A percentile compares a stretch with the other conserved stretches of the same genome.
These are phyloP conservation scores for Rhizomucor pusillus DNA, from an alignment of 371 early-diverging fungal species.

Conservation along the genomic window DNA sequence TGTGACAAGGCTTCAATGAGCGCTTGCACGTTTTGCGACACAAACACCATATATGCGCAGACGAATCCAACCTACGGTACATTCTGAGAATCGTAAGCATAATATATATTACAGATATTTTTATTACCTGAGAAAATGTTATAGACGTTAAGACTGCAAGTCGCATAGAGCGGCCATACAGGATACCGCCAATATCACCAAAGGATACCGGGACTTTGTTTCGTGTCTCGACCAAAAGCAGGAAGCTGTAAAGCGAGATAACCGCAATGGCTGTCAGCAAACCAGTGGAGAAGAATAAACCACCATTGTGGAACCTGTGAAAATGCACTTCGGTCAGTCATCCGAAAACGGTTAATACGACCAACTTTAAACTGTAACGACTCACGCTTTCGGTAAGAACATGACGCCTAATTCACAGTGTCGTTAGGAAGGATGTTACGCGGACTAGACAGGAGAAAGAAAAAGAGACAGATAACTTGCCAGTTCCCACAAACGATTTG, in stretches of 20 bases:
- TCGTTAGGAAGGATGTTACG: constrained; percentile 10
- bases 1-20: constrained; percentile 60
- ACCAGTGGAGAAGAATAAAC: constrained; percentile 58
- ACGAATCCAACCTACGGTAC: constrained; percentile 71
- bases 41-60: constrained; percentile 86
- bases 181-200: constrained; percentile 75
- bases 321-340: neutral
- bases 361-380: constrained; percentile 1
- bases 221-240: constrained; percentile 59
- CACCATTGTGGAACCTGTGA: constrained; percentile 66
- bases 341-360: neutral
- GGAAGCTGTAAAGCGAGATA: constrained; percentile 64
- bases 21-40: constrained; percentile 79
- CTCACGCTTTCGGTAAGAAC: constrained; percentile 67
- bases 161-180: constrained; percentile 69
- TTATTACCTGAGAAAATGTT: constrained; percentile 66
- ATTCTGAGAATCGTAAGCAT: neutral
- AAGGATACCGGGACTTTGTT: constrained; percentile 63
- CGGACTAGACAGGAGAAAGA: constrained; percentile 22
- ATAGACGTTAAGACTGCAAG: constrained; percentile 65
- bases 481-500: constrained; percentile 87
- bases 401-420: constrained; percentile 53
- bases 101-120: neutral
- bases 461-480: constrained; percentile 23
- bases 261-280: constrained; percentile 52